Base-by-base conservation (phyloP, 1,284 basidiomycete genomes). In the Inonotus obliquus region DNA sequence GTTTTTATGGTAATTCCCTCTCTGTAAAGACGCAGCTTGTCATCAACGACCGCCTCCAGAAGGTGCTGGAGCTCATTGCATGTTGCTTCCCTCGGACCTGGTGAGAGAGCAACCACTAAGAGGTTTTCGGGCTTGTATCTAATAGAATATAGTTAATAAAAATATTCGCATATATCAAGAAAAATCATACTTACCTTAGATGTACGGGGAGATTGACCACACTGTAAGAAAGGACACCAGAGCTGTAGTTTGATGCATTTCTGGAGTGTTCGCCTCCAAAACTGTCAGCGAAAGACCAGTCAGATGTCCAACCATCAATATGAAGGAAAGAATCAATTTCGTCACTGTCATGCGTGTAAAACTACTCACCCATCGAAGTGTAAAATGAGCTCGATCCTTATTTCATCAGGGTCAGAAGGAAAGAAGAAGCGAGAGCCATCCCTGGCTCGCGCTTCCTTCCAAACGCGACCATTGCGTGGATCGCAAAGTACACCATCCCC, bases 391-490 rank as follows among this genome's bases (percentile, higher is more conserved):
- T 7, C 65, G 54, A 29, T 61, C 45, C 53, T 62, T 60, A 21
- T 51, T 57, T 17, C 52, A 38, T 35, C 21, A 32, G 52, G 52
- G 29, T 53, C 52, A 21, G 19, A 58, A 17, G 10, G 59, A 19
- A 54, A 47, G 37, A 67, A 67, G 56, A 67, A 67, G 6, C 17
- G 57, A 13, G 25, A 53, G 11, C 61, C 60, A 45, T 66, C 66
- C 14, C 44, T 29, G 4, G 39, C 65, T 19, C 41, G 39, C 1
- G 67, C 21, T 21, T 47, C 49, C 21, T 65, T 56, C 65, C 64
- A 66, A 2, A 67, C 38, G 3, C 48, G 27, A 4, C 63, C 63
- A 45, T 65, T 63, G 48, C 54, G 55, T 1, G 62, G 49, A 17
- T 56, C 53, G 6, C 25, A 2, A 25, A 62, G 27, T 2, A 53